These are phyloP conservation scores for Lasiosphaeria ovina DNA, from an alignment of 495 filamentous ascomycete genomes.

Conservation along the genomic window DNA sequence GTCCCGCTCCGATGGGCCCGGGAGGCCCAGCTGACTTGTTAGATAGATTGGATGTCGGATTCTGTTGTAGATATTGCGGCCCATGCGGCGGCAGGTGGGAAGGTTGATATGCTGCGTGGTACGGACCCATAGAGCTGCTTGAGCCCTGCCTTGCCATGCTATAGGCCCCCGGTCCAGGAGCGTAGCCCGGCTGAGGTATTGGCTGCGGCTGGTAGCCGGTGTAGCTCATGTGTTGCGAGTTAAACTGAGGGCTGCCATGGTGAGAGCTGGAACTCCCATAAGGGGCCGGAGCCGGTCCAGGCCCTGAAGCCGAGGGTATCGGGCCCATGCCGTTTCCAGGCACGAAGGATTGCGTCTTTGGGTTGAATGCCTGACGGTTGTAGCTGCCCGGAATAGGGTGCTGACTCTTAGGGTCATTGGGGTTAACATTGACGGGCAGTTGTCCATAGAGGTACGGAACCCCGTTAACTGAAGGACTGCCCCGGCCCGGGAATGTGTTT, in stretches of 20 bases:
- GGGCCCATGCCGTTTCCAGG: constrained; percentile 55
- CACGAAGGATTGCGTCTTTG: constrained; percentile 86
- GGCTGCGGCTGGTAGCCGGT: constrained; percentile 41
- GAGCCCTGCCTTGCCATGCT: constrained; percentile 55
- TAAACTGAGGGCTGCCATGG: constrained; percentile 47
- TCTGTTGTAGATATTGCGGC: constrained; percentile 31
- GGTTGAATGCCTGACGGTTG: constrained; percentile 83
- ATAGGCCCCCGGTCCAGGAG: constrained; percentile 37
- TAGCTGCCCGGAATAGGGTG: constrained; percentile 82
- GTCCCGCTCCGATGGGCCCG: constrained; percentile 31
- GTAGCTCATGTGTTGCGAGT: constrained; percentile 44
- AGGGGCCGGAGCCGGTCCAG: constrained; percentile 25
- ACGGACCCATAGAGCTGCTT: constrained; percentile 51
- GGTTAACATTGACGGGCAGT: constrained; percentile 66
- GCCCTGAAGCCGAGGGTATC: constrained; percentile 25
- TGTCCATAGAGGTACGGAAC: constrained; percentile 74
- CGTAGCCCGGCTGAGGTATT: constrained; percentile 26
- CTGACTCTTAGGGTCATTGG: constrained; percentile 61
- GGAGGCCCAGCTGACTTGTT: constrained; percentile 28
- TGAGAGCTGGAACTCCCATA: constrained; percentile 36
- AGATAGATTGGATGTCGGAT: constrained; percentile 37
- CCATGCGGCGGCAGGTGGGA: constrained; percentile 15
- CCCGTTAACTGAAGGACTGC: constrained; percentile 34
- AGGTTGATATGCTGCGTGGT: constrained; percentile 31
- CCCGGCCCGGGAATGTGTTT: constrained; percentile 28